Evolutionary conservation across 768 basidiomycete genomes (phyloP), one percentile per base, ranked within the genome.

Genomic region (Rubroboletus pulcherrimus): DNA sequence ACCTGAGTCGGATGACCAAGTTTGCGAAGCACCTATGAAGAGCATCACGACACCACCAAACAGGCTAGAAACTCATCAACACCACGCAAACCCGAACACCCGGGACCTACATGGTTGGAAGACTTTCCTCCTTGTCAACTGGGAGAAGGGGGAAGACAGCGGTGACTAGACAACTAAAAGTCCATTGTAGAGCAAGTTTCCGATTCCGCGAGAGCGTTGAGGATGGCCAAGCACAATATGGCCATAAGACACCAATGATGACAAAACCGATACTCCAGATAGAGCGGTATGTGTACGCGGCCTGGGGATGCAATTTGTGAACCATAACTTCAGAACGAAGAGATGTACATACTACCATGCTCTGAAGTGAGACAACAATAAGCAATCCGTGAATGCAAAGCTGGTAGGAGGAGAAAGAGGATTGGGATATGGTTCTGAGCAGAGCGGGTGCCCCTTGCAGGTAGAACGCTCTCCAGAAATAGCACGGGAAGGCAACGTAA

Each of bases 401-500:
- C 38, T 58, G 55, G 29, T 52, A 55, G 9, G 52, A 42, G 31
- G 69, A 69, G 39, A 67, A 47, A n/a, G 69, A 61, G 21, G 69
- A 65, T 34, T 57, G 55, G 7, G 54, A 60, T 26, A 66, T 30
- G 7, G 31, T 53, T 12, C 38, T 52, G 29, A 58, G 26, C 21
- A 67, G 21, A 31, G 54, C 45, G 4, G 68, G 64, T 29, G 48
- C 24, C n/a, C 69, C 72, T 37, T 49, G 58, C n/a, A 63, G n/a
- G 37, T 7, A 63, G 38, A 84, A 82, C 51, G 79, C 81, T 33
- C 76, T 75, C 89, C 89, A 91, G 68, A 93, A 93, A 71, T 83
- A 91, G 33, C 81, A 78, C 0, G 91, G 89, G 58, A 92, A 92
- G 5, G 78, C 66, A 35, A 85, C 77, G 63, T 94, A 94, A 40